Conservation (phyloP, 129 eudicot species). For the Lactuca saligna region DNA sequence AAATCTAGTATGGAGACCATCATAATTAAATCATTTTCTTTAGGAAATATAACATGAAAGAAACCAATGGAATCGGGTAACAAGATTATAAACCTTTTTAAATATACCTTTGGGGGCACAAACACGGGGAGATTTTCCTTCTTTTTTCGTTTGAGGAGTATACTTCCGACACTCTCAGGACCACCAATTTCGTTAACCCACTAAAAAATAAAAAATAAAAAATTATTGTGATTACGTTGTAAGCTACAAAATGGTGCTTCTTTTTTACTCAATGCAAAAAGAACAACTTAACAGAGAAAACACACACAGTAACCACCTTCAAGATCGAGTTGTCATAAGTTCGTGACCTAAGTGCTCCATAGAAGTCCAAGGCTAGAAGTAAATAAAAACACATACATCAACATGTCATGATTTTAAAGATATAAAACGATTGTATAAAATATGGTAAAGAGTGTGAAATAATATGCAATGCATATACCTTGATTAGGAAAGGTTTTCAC, state of each 20-base stretch:
- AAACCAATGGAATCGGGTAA: slow-evolving; percentile 9
- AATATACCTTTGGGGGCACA: slow-evolving; percentile 78
- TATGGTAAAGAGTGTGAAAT: no score
- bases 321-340: slow-evolving; percentile 82
- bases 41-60: slow-evolving; percentile 9
- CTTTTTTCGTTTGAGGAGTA: slow-evolving; percentile 62
- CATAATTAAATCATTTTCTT: no score
- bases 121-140: slow-evolving; percentile 76
- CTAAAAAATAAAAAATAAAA: slow-evolving; percentile 39
- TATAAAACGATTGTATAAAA: neutral
- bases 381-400: neutral
- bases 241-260: no score
- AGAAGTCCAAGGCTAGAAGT: slow-evolving; percentile 91
- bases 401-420: slow-evolving; percentile 10
- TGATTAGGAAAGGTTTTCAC: slow-evolving; percentile 91
- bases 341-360: slow-evolving; percentile 95
- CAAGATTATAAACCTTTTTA: neutral
- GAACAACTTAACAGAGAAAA: no score
- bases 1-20: no score
- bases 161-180: slow-evolving; percentile 60
- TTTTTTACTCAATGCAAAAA: no score
- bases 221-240: neutral
- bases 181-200: slow-evolving; percentile 95
- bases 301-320: slow-evolving; percentile 43
- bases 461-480: slow-evolving; percentile 47